Evolutionary conservation across 78 protist species (phyloP).

Genomic region (Planoprotostelium fungivorum): DNA sequence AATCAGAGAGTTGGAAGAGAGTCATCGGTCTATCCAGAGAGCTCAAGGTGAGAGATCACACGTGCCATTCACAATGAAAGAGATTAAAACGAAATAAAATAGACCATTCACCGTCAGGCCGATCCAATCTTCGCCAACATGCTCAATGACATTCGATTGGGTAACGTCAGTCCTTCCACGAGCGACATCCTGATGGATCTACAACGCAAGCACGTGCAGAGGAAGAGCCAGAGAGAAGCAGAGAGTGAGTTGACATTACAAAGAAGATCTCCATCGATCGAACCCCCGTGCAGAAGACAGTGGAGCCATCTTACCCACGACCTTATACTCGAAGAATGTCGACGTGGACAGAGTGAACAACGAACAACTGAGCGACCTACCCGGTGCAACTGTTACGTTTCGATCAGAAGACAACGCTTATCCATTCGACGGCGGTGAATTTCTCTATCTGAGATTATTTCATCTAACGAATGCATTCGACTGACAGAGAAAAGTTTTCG

Average conservation of each 20-base stretch:
- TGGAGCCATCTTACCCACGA: background rate
- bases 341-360: background rate
- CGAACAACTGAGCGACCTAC: background rate
- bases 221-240: background rate
- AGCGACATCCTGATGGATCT: background rate
- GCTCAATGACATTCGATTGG: background rate
- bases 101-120: background rate
- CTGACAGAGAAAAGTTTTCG: background rate
- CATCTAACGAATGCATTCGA: background rate
- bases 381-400: background rate
- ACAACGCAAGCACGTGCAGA: background rate
- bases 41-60: background rate
- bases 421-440: background rate
- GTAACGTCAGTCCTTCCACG: background rate
- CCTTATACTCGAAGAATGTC: background rate
- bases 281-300: too few relatives aligned
- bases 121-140: background rate
- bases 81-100: background rate
- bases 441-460: background rate
- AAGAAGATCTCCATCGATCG: too few relatives aligned
- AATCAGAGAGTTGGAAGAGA: conserved; percentile 21
- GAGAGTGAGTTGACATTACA: background rate
- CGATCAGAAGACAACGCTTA: background rate
- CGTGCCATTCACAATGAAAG: background rate
- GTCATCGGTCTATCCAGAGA: conserved; percentile 8